phyloP scores from a whole-genome alignment of 2,329 filamentous ascomycete species.

The Saccharata proteae region DNA sequence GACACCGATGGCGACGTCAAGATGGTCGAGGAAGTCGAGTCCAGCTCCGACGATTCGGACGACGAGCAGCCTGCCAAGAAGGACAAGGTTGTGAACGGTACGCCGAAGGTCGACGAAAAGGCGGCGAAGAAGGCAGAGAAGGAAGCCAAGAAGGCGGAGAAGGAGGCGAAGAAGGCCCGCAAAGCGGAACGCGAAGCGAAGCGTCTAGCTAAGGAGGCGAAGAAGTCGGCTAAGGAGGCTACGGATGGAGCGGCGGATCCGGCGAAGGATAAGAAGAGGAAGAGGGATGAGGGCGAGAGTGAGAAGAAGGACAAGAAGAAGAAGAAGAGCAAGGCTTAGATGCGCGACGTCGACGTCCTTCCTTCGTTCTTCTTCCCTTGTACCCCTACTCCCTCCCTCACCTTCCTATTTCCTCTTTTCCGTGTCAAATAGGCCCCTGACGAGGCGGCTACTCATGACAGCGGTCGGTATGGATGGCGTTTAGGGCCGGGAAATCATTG shows the following conservation, averaged over 20 bases:
- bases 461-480: no score
- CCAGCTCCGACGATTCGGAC: constrained; percentile 24
- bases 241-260: constrained; percentile 42
- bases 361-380: neutral
- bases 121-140: constrained; percentile 26
- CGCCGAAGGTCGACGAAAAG: constrained; percentile 12
- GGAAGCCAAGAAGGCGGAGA: constrained; percentile 29
- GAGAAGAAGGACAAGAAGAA: constrained; percentile 54
- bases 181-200: constrained; percentile 27
- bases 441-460: no score
- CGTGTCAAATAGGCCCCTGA: constrained; percentile 1
- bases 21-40: constrained; percentile 40
- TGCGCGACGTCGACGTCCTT: neutral
- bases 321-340: constrained; percentile 40
- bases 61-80: constrained; percentile 16
- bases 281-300: constrained; percentile 35
- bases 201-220: constrained; percentile 35
- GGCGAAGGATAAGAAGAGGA: constrained; percentile 35
- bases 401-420: neutral
- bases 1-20: constrained; percentile 28
- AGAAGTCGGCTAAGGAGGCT: constrained; percentile 39
- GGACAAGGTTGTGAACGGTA: no score
- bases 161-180: constrained; percentile 33
- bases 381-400: no score
- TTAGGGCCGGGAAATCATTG: no score